phyloP scores from a whole-genome alignment of 225 moss, liverwort and hornwort species.

The Pseudoscleropodium purum region DNA sequence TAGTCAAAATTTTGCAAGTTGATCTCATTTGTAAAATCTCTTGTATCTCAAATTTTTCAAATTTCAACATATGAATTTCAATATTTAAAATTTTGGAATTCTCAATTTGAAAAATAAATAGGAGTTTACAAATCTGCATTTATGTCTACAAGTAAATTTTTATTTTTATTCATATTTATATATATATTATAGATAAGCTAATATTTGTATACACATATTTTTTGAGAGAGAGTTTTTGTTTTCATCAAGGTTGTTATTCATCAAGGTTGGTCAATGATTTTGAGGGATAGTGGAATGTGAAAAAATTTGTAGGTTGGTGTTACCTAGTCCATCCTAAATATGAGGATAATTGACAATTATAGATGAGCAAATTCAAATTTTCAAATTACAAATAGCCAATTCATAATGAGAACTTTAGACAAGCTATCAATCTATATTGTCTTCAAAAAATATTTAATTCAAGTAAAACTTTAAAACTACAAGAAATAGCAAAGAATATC shows the following conservation, averaged over 20 bases:
- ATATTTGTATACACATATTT: not conserved
- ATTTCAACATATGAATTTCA: not conserved
- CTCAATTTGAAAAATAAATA: not conserved
- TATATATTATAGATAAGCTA: not conserved
- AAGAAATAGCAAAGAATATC: not conserved
- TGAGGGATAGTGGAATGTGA: not conserved
- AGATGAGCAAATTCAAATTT: not conserved
- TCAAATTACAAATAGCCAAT: not conserved
- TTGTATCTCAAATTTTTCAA: too few species aligned
- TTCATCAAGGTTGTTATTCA: too few species aligned
- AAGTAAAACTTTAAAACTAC: not conserved
- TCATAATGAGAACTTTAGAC: not conserved
- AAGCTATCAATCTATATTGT: not conserved
- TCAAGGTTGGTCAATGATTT: not conserved
- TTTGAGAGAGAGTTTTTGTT: not conserved
- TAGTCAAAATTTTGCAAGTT: too few species aligned
- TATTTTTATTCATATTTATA: not conserved
- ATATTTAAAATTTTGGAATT: not conserved
- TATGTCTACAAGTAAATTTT: accelerated
- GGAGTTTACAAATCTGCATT: too few species aligned
- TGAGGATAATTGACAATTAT: accelerated
- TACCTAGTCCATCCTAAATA: not conserved
- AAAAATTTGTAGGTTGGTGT: not conserved
- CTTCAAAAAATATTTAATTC: not conserved
- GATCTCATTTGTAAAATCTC: too few species aligned